These are phyloP conservation scores for Somion occarium DNA, from an alignment of 1,284 basidiomycete genomes.

Conservation along the genomic window DNA sequence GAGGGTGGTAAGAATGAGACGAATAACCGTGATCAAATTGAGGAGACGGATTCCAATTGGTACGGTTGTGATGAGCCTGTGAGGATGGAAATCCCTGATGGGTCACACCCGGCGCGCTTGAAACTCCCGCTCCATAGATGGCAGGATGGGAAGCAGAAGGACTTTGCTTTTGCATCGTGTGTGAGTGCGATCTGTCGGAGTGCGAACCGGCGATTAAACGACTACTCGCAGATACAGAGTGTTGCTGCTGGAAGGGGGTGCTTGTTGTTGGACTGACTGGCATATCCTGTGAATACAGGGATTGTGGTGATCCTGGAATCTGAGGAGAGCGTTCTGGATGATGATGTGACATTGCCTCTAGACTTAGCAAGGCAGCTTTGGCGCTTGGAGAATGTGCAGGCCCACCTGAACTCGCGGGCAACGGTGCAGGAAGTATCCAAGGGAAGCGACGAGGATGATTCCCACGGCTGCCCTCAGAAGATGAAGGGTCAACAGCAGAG, in stretches of 20 bases:
- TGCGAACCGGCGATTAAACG: too few relatives aligned
- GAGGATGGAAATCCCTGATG: too few relatives aligned
- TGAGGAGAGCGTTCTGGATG: conserved; percentile 16
- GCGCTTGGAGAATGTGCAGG: conserved; percentile 15
- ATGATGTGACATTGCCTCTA: conserved; percentile 22
- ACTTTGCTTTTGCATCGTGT: neutral
- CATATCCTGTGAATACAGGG: neutral
- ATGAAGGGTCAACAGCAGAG: neutral
- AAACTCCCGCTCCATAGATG: neutral
- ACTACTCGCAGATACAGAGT: too few relatives aligned
- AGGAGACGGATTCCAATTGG: neutral
- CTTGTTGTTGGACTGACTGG: neutral
- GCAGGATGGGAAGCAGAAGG: neutral
- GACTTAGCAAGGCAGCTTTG: conserved; percentile 21
- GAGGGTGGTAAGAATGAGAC: conserved; percentile 11
- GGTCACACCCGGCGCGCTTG: neutral
- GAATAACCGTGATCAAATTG: conserved; percentile 1
- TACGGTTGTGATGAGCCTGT: too few relatives aligned
- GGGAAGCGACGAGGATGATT: conserved; percentile 16
- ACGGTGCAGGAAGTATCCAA: conserved; percentile 21
- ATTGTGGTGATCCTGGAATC: neutral
- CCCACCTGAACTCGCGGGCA: conserved; percentile 10
- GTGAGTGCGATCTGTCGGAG: too few relatives aligned
- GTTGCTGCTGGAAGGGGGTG: neutral
- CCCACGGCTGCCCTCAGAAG: conserved; percentile 7